A percentile compares a stretch with the other conserved stretches of the same genome.
Evolutionary conservation across 352 stramenopile species (phyloP).

Genomic region (Peronospora destructor): DNA sequence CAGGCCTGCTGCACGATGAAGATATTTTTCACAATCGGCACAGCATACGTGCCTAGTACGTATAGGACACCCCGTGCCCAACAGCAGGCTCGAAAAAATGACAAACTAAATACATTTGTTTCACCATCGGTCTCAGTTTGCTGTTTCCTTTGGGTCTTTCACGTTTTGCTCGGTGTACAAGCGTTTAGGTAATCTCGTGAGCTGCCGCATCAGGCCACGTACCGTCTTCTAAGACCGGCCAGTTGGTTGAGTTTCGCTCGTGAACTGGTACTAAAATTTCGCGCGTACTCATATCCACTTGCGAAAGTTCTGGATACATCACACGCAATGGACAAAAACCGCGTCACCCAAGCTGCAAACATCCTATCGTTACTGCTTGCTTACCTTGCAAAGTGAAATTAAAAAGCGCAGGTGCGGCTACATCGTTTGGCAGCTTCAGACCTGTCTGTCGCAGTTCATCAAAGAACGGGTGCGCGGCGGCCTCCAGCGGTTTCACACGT

Average conservation of each 20-base stretch:
- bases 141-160: slow-evolving; percentile 20
- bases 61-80: not conserved
- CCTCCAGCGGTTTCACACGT: slow-evolving; percentile 75
- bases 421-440: slow-evolving; percentile 80
- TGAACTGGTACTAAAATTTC: slow-evolving; percentile 75
- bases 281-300: slow-evolving; percentile 59
- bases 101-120: slow-evolving; percentile 56
- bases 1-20: not conserved
- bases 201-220: slow-evolving; percentile 50
- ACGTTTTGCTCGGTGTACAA: slow-evolving; percentile 30
- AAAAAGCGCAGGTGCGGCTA: slow-evolving; percentile 84
- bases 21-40: not conserved
- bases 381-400: slow-evolving; percentile 90
- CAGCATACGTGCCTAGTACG: not conserved
- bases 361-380: not conserved
- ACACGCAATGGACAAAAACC: not conserved
- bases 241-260: slow-evolving; percentile 66
- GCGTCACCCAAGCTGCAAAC: not conserved
- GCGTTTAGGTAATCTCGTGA: slow-evolving; percentile 26
- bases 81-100: slow-evolving; percentile 26
- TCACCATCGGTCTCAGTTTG: slow-evolving; percentile 22
- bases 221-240: slow-evolving; percentile 62
- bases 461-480: slow-evolving; percentile 95
- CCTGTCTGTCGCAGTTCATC: slow-evolving; percentile 91
- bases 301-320: slow-evolving; percentile 51